These are phyloP conservation scores for Colletotrichum musicola DNA, from an alignment of 2,329 filamentous ascomycete genomes.

Conservation along the genomic window DNA sequence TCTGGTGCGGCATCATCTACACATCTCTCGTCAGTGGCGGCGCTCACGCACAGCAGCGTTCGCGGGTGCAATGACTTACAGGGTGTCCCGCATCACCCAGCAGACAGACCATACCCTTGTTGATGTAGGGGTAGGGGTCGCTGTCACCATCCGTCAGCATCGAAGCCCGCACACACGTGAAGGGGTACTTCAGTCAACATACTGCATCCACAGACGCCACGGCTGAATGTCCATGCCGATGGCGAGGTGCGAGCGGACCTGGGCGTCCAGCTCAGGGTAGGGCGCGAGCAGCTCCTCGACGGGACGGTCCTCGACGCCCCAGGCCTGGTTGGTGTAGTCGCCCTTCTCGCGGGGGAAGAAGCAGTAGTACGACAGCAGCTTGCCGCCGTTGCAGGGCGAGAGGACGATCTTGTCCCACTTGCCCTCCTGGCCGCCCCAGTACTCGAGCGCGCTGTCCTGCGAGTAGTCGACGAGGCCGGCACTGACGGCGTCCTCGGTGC, in stretches of 20 bases:
- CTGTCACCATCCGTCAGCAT: neutral
- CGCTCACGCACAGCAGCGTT: neutral
- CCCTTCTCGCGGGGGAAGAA: slow-evolving; percentile 73
- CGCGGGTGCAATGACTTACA: slow-evolving; percentile 48
- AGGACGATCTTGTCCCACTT: slow-evolving; percentile 79
- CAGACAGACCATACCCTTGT: slow-evolving; percentile 65
- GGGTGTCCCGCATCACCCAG: slow-evolving; percentile 77
- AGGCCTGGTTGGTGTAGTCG: slow-evolving; percentile 72
- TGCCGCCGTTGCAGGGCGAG: slow-evolving; percentile 75
- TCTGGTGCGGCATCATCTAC: slow-evolving; percentile 68
- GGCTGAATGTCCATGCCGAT: slow-evolving; percentile 74
- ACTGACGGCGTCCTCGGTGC: slow-evolving; percentile 69
- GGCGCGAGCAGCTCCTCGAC: slow-evolving; percentile 71
- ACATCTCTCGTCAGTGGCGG: neutral
- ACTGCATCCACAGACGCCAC: slow-evolving; percentile 75
- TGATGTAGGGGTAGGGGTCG: slow-evolving; percentile 68
- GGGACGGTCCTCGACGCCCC: slow-evolving; percentile 65
- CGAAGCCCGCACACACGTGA: neutral
- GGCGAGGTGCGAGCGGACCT: slow-evolving; percentile 67
- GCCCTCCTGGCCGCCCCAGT: slow-evolving; percentile 76
- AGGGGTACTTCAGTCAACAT: slow-evolving; percentile 39
- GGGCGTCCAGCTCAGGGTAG: slow-evolving; percentile 70
- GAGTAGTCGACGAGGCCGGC: slow-evolving; percentile 75
- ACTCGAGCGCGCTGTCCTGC: slow-evolving; percentile 71
- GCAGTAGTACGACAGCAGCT: slow-evolving; percentile 76